Base-by-base conservation (phyloP, 164 flowering plant species). In the Magnolia officinalis region DNA sequence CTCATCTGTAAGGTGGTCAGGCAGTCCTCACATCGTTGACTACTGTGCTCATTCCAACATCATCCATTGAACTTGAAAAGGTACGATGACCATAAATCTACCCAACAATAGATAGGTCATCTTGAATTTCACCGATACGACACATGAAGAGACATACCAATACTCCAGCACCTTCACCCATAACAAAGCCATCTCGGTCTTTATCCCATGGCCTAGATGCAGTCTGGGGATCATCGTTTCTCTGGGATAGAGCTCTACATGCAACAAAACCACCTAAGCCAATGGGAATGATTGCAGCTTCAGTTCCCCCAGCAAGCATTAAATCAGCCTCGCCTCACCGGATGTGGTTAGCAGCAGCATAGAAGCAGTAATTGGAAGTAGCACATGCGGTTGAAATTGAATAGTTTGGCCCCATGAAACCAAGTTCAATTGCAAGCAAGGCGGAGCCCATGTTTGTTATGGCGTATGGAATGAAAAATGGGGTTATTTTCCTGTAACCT, bases 141-240 rank as follows among this genome's bases (percentile, higher is more conserved):
- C 20, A 45, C 19, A 70, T 31, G 29, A 18, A 29, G 19, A 45
- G 74, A 78, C 92, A 83, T 88, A 93, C 97, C 97, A 95, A 81
- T 2, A 93, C 90, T 77, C 97, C 97, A 75, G 96, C 89, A 51
- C 97, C 97, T 89, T 93, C 97, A 70, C 97, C 97, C 96, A 95
- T 93, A 63, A 95, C 97, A 88, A 95, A 93, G n/a, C 98, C 98
- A 86, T 92, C 98, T 70, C 98, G 85, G 45, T 80, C 95, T 78
- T 89, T 87, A 79, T 93, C 98, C 98, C 98, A 95, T 10, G 98
- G 98, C 87, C 98, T 89, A 45, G 98, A 95, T 74, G 98, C 98
- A 66, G 95, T 93, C 85, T 89, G 82, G n/a, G 97, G 98, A 72
- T 95, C 98, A 85, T 90, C 96, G 82, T 94, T 94, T 86, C 98